These are phyloP conservation scores for Colletotrichum trifolii DNA, from an alignment of 2,329 filamentous ascomycete genomes.

Conservation along the genomic window DNA sequence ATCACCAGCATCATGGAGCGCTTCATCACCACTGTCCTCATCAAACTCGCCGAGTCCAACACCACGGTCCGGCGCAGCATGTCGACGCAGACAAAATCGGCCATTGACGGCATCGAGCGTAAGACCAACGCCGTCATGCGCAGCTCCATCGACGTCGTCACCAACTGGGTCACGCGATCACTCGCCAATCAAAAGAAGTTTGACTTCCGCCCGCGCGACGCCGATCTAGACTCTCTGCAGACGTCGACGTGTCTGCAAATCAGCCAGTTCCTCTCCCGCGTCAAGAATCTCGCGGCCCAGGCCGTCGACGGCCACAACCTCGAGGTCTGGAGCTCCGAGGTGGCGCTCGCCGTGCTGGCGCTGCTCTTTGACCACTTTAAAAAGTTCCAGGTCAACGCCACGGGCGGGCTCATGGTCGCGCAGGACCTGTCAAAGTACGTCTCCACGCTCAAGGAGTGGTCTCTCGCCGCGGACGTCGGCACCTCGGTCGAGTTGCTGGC, in stretches of 20 bases:
- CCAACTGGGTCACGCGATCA: conserved; percentile 80
- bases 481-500: conserved; percentile 84
- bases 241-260: conserved; percentile 87
- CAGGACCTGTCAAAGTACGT: conserved; percentile 97
- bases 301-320: conserved; percentile 88
- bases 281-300: conserved; percentile 70
- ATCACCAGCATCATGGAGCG: conserved; percentile 94
- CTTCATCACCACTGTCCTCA: conserved; percentile 89
- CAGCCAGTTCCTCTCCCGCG: conserved; percentile 80
- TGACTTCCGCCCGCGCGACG: conserved; percentile 90
- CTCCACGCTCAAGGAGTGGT: conserved; percentile 85
- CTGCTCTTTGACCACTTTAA: conserved; percentile 94
- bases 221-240: conserved; percentile 82
- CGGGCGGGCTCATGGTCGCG: conserved; percentile 92
- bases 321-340: conserved; percentile 82
- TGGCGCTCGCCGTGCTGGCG: conserved; percentile 80
- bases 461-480: conserved; percentile 74
- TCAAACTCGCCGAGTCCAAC: conserved; percentile 89
- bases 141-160: conserved; percentile 71
- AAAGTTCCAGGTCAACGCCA: conserved; percentile 91
- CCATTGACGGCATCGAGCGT: conserved; percentile 82
- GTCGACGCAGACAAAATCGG: conserved; percentile 81
- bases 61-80: conserved; percentile 91
- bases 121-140: conserved; percentile 76
- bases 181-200: conserved; percentile 85